These are phyloP conservation scores for Salinomyces thailandicus DNA, from an alignment of 2,329 filamentous ascomycete species.

Conservation along the genomic window DNA sequence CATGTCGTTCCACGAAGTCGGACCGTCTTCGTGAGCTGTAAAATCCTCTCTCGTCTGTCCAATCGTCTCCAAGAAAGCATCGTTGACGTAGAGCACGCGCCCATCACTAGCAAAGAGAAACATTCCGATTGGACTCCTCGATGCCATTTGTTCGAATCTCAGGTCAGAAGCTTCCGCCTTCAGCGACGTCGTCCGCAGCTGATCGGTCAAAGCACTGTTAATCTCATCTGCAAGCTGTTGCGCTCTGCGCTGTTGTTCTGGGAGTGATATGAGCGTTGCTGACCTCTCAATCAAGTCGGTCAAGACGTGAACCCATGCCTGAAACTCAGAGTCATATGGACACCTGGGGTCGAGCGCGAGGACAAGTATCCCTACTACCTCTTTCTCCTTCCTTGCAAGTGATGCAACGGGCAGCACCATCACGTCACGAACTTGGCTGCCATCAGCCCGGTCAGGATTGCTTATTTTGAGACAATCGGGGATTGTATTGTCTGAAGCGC, in stretches of 20 bases:
- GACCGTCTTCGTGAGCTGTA: background rate
- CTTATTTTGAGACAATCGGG: constrained; percentile 18
- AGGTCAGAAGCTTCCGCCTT: constrained; percentile 27
- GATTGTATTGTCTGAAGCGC: constrained; percentile 22
- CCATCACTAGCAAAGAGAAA: constrained; percentile 27
- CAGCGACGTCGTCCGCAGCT: constrained; percentile 22
- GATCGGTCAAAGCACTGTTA: constrained; percentile 28
- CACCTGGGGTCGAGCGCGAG: constrained; percentile 30
- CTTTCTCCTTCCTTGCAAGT: constrained; percentile 19
- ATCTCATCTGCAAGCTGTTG: constrained; percentile 27
- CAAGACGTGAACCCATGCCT: constrained; percentile 28
- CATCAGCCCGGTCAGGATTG: constrained; percentile 27
- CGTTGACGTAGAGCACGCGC: constrained; percentile 30
- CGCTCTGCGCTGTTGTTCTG: constrained; percentile 25
- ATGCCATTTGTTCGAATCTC: constrained; percentile 31
- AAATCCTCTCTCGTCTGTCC: constrained; percentile 14
- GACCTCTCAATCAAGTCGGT: constrained; percentile 29
- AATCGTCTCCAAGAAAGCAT: constrained; percentile 30
- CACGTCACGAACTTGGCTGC: constrained; percentile 25
- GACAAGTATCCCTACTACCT: constrained; percentile 31
- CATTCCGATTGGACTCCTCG: constrained; percentile 31
- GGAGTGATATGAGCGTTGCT: constrained; percentile 30
- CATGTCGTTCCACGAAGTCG: constrained; percentile 8
- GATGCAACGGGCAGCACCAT: constrained; percentile 30
- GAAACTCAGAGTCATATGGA: constrained; percentile 30